Evolutionary conservation across 139 green algal genomes (phyloP).

Genomic region (Coccomyxa sp.): DNA sequence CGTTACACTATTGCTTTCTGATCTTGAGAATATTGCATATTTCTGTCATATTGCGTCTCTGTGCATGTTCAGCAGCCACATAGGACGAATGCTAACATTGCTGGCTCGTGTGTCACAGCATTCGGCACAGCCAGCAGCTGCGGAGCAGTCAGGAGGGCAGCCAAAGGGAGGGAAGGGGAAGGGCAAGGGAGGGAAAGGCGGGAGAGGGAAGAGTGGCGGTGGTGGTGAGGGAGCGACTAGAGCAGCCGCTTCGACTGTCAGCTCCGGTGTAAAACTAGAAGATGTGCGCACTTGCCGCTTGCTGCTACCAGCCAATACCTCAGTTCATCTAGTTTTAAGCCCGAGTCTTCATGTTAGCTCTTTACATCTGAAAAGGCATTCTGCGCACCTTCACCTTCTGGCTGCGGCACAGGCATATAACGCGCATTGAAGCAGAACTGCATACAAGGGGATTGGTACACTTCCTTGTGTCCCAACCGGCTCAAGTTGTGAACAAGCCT

Average conservation of each 20-base stretch:
- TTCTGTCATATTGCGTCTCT: too few relatives aligned
- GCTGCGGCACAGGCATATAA: not conserved
- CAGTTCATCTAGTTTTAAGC: too few relatives aligned
- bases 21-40: too few relatives aligned
- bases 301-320: too few relatives aligned
- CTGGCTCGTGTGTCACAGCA: too few relatives aligned
- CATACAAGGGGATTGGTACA: not conserved
- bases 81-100: too few relatives aligned
- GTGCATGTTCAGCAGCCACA: too few relatives aligned
- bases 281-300: slow-evolving; percentile 39
- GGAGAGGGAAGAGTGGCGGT: not conserved
- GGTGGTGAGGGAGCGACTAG: too few relatives aligned
- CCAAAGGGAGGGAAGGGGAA: not conserved
- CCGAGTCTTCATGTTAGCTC: not conserved
- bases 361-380: not conserved
- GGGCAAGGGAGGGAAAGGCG: not conserved
- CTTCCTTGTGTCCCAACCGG: not conserved
- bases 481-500: not conserved
- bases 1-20: too few relatives aligned
- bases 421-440: not conserved
- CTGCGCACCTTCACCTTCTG: not conserved
- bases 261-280: slow-evolving; percentile 67
- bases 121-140: too few relatives aligned
- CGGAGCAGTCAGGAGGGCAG: not conserved
- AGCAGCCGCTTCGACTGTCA: slow-evolving; percentile 36